Evolutionary conservation across 129 eudicot genomes (phyloP).

Genomic region (Oenanthe sinensis): DNA sequence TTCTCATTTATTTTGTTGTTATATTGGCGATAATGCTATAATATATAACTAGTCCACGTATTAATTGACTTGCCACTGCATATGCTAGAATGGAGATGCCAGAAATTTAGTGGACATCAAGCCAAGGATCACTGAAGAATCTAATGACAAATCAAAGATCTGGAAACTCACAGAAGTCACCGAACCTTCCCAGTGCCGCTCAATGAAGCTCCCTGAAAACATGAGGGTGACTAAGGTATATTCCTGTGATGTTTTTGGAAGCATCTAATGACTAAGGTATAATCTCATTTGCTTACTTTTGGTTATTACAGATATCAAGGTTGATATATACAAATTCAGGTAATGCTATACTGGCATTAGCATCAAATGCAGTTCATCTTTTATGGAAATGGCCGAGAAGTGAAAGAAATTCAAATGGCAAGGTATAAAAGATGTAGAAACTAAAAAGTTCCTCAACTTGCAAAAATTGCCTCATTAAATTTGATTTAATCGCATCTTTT

Average conservation of each 20-base stretch:
- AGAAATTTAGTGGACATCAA: constrained; percentile 64
- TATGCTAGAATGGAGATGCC: constrained; percentile 65
- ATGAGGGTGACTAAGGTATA: constrained; percentile 82
- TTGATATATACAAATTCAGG: constrained; percentile 89
- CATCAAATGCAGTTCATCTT: constrained; percentile 73
- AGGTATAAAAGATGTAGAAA: constrained; percentile 28
- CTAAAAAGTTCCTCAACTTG: neutral
- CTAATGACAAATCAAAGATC: constrained; percentile 73
- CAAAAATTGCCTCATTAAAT: neutral
- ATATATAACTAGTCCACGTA: neutral
- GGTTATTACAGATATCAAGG: constrained; percentile 52
- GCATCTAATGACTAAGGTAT: neutral
- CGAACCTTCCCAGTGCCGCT: constrained; percentile 86
- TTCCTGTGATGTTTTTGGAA: neutral
- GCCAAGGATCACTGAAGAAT: constrained; percentile 78
- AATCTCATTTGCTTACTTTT: constrained; percentile 8
- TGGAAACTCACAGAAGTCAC: constrained; percentile 73
- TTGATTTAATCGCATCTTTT: neutral
- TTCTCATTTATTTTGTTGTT: neutral
- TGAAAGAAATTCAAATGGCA: constrained; percentile 65
- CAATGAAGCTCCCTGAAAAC: constrained; percentile 77
- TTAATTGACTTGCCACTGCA: constrained; percentile 4
- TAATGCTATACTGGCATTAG: constrained; percentile 67
- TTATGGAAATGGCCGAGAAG: constrained; percentile 92
- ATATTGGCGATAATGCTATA: neutral